A percentile compares a stretch with the other conserved stretches of the same genome.
phyloP scores from a whole-genome alignment of 768 basidiomycete genomes.

The Tylopilus felleus region DNA sequence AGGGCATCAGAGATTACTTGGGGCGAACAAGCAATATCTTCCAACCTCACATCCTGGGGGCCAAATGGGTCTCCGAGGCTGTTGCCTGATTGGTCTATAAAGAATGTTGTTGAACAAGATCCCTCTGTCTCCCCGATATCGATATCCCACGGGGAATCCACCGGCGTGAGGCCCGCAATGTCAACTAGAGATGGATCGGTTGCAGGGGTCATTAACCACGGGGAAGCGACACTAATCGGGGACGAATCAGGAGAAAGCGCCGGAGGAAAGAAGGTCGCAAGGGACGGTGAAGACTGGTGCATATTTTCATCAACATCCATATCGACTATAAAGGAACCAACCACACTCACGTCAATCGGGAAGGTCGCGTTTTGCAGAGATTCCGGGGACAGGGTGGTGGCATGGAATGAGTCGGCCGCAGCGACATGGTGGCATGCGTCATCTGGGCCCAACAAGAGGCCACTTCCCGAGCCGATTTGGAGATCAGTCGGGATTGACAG shows the following conservation, averaged over 20 bases:
- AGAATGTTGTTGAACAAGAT: background rate
- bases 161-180: background rate
- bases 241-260: conserved; percentile 27
- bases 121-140: background rate
- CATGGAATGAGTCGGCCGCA: background rate
- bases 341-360: conserved; percentile 10
- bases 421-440: background rate
- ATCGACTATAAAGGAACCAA: background rate
- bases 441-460: conserved; percentile 13
- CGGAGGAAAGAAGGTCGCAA: conserved; percentile 5
- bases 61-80: conserved; percentile 13
- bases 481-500: background rate
- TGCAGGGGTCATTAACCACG: conserved; percentile 20
- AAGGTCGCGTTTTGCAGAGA: background rate
- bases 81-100: conserved; percentile 16
- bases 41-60: conserved; percentile 8
- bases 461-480: background rate
- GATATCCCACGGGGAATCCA: background rate
- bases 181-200: background rate
- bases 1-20: background rate
- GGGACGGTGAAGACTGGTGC: background rate
- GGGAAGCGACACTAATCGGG: conserved; percentile 16
- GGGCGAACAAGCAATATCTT: conserved; percentile 21
- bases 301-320: conserved; percentile 3
- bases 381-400: background rate